These are phyloP conservation scores for Hymenoscyphus linearis DNA, from an alignment of 2,329 filamentous ascomycete species.

Conservation along the genomic window DNA sequence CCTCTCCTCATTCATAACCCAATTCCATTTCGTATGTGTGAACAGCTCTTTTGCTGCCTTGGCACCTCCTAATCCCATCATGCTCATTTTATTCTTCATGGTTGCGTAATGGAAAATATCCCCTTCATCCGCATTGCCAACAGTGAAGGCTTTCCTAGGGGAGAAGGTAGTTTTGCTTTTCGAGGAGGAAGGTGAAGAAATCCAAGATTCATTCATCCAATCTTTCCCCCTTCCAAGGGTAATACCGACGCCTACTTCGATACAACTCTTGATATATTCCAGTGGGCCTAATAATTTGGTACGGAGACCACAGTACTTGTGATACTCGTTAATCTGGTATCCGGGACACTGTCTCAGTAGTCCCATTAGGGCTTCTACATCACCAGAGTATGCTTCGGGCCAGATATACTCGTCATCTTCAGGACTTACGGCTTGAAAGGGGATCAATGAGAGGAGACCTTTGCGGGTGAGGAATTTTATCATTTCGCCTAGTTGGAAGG, in stretches of 20 bases:
- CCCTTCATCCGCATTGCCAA: slow-evolving; percentile 17
- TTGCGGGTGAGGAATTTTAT: slow-evolving; percentile 62
- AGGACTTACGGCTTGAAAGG: slow-evolving; percentile 47
- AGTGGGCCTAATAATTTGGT: slow-evolving; percentile 60
- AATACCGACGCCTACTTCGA: slow-evolving; percentile 35
- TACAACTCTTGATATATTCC: slow-evolving; percentile 56
- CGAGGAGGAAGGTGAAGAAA: slow-evolving; percentile 6
- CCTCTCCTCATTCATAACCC: slow-evolving; percentile 36
- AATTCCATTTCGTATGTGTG: slow-evolving; percentile 53
- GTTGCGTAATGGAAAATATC: slow-evolving; percentile 39
- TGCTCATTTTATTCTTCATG: slow-evolving; percentile 44
- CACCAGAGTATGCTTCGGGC: slow-evolving; percentile 45
- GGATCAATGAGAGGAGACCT: slow-evolving; percentile 53
- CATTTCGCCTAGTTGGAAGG: slow-evolving; percentile 74
- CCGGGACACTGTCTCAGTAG: slow-evolving; percentile 60
- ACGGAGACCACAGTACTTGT: slow-evolving; percentile 67
- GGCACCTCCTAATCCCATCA: slow-evolving; percentile 44
- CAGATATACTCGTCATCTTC: slow-evolving; percentile 30
- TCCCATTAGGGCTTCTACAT: slow-evolving; percentile 55
- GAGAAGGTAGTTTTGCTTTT: not conserved
- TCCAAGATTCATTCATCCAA: slow-evolving; percentile 26
- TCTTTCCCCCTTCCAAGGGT: slow-evolving; percentile 23
- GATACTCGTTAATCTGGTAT: slow-evolving; percentile 70
- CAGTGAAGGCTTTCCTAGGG: slow-evolving; percentile 17
- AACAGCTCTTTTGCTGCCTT: slow-evolving; percentile 49